Evolutionary conservation across 2,329 filamentous ascomycete species (phyloP).

Genomic region (Aspergillus sp.): DNA sequence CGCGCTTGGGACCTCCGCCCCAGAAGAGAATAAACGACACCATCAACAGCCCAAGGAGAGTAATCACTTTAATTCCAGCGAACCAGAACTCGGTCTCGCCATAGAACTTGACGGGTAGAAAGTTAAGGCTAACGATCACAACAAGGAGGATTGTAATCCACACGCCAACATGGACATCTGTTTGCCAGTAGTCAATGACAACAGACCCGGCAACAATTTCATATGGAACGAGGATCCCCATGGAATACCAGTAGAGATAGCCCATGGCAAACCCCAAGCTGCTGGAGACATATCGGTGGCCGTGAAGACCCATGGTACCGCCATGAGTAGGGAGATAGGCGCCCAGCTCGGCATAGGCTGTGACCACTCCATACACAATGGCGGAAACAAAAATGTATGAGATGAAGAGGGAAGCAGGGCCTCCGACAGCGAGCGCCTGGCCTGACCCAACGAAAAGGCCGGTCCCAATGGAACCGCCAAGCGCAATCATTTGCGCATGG

Average conservation of each 20-base stretch:
- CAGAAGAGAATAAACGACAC: constrained; percentile 60
- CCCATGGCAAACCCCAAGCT: constrained; percentile 49
- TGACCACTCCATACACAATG: constrained; percentile 54
- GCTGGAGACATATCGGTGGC: constrained; percentile 48
- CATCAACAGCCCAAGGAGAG: constrained; percentile 57
- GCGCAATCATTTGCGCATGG: constrained; percentile 18
- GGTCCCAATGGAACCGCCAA: constrained; percentile 54
- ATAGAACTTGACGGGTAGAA: constrained; percentile 55
- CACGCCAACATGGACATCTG: constrained; percentile 48
- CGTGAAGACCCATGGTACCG: constrained; percentile 49
- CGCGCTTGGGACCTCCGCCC: constrained; percentile 58
- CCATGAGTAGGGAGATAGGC: constrained; percentile 50
- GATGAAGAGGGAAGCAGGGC: constrained; percentile 56
- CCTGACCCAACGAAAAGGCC: constrained; percentile 61
- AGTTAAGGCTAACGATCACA: constrained; percentile 58
- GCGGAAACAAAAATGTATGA: constrained; percentile 56
- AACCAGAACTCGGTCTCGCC: constrained; percentile 63
- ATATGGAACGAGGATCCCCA: constrained; percentile 54
- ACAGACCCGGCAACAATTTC: constrained; percentile 69
- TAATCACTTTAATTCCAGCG: constrained; percentile 55
- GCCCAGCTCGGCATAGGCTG: constrained; percentile 46
- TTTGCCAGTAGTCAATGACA: constrained; percentile 66
- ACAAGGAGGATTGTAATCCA: constrained; percentile 63
- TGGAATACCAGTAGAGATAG: constrained; percentile 55
- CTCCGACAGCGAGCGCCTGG: constrained; percentile 56